Conservation (phyloP, 2,329 filamentous ascomycete genomes). For the Apiospora rasikravindrae region DNA sequence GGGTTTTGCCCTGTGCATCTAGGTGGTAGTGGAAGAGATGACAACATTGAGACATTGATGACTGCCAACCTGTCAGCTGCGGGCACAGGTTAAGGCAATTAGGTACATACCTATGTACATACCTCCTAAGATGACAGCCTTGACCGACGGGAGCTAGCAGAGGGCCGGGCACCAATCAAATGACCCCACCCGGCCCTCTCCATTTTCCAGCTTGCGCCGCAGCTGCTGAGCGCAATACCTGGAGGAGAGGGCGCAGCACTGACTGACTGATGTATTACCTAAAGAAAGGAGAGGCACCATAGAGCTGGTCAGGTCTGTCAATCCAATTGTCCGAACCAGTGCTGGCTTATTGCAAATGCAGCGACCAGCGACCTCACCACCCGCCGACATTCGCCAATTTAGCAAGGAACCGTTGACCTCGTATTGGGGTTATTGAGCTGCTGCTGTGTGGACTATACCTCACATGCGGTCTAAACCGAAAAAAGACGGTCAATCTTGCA, state of each 20-base stretch:
- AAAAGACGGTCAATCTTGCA: slow-evolving; percentile 14
- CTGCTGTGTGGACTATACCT: slow-evolving; percentile 11
- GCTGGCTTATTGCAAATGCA: background rate
- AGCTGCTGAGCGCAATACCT: background rate
- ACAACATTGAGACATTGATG: background rate
- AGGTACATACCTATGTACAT: background rate
- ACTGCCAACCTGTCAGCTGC: background rate
- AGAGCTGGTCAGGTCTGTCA: background rate
- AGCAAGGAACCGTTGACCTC: slow-evolving; percentile 2
- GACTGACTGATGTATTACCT: background rate
- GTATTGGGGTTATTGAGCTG: slow-evolving; percentile 9
- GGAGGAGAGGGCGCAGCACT: background rate
- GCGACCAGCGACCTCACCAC: background rate
- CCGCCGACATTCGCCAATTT: background rate
- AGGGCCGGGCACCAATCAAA: slow-evolving; percentile 13
- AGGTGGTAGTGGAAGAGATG: background rate
- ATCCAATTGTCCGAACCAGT: background rate
- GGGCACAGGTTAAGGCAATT: background rate
- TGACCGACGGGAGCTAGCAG: slow-evolving; percentile 15
- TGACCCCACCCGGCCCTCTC: background rate
- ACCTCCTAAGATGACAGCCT: background rate
- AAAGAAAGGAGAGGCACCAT: background rate
- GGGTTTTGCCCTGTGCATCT: background rate
- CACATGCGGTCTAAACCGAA: slow-evolving; percentile 6
- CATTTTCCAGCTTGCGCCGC: background rate